Conservation (phyloP, 169 alveolate genomes). For the Plasmodium relictum region DNA sequence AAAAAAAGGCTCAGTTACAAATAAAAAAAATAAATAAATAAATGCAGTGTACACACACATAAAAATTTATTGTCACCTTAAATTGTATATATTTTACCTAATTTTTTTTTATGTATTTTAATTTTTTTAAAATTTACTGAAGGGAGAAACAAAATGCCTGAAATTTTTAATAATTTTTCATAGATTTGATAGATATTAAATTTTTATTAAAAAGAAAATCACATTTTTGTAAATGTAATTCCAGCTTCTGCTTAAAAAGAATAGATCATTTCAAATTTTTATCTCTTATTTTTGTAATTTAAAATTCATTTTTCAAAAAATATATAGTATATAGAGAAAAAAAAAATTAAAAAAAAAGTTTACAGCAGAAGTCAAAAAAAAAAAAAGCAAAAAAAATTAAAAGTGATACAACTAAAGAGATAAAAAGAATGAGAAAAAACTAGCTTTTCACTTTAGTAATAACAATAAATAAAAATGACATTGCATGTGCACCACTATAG, state of each 20-base stretch:
- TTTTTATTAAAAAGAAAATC: background rate
- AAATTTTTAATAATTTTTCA: background rate
- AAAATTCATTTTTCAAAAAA: no score
- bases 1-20: background rate
- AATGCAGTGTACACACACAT: slow-evolving; percentile 3
- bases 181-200: background rate
- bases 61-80: background rate
- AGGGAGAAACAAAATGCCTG: background rate
- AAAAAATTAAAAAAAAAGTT: no score
- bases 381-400: slow-evolving; percentile 10
- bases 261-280: no score
- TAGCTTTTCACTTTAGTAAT: slow-evolving; percentile 15
- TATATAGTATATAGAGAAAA: no score
- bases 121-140: background rate
- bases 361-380: background rate
- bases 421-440: slow-evolving; percentile 13
- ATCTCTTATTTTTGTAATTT: no score
- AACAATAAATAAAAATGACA: slow-evolving; percentile 13
- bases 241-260: no score
- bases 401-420: no score
- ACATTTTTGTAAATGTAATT: no score
- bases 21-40: background rate
- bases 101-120: background rate
- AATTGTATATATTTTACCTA: background rate
- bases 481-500: slow-evolving; percentile 31